Conservation (phyloP, 441 rosid species). For the Pelargonium fulgidum region DNA sequence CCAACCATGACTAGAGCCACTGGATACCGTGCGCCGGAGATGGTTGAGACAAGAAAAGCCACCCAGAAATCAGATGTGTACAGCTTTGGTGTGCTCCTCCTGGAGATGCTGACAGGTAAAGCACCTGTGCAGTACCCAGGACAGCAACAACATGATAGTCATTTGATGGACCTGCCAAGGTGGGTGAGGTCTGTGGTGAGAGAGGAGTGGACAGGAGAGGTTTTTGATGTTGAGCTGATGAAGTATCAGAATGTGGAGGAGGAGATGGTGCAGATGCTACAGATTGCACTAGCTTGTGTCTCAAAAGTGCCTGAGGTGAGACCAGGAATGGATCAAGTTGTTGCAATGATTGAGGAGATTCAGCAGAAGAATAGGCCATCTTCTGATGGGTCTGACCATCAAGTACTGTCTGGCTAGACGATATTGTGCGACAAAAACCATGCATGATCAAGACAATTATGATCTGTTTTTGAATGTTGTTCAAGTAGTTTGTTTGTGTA, state of each 20-base stretch:
- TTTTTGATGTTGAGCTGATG: conserved; percentile 56
- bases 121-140: conserved; percentile 47
- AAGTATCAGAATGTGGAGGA: conserved; percentile 47
- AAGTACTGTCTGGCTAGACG: background rate
- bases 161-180: conserved; percentile 52
- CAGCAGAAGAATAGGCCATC: conserved; percentile 46
- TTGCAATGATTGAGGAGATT: conserved; percentile 47
- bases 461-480: too few relatives aligned
- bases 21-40: conserved; percentile 61
- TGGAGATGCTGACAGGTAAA: conserved; percentile 58
- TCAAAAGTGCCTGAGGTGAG: conserved; percentile 40
- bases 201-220: conserved; percentile 71
- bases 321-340: conserved; percentile 44
- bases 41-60: conserved; percentile 40
- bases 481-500: too few relatives aligned
- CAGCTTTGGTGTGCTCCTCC: conserved; percentile 63
- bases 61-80: conserved; percentile 57
- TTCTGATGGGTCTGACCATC: conserved; percentile 37
- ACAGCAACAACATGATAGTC: conserved; percentile 24
- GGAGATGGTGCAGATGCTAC: conserved; percentile 67
- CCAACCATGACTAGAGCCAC: conserved; percentile 34
- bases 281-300: conserved; percentile 51
- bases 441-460: background rate
- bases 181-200: conserved; percentile 66
- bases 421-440: too few relatives aligned